These are phyloP conservation scores for Tetrastigma voinierianum DNA, from an alignment of 164 flowering plant species.

Conservation along the genomic window DNA sequence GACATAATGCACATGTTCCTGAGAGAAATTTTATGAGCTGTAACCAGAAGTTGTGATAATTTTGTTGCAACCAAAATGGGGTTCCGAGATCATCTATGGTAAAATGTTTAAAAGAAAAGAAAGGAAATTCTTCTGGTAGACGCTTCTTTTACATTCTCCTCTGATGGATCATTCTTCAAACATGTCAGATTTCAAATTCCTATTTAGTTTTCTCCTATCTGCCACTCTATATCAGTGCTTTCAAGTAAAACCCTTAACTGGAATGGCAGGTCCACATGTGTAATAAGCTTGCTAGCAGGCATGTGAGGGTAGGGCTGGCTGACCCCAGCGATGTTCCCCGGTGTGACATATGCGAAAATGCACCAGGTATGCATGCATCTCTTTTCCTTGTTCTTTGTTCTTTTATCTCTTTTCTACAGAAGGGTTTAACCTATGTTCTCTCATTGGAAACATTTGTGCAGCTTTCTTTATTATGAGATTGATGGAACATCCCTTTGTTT, in stretches of 20 bases:
- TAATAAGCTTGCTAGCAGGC: conserved; percentile 94
- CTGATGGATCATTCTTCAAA: not conserved
- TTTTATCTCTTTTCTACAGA: not conserved
- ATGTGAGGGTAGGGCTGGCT: conserved; percentile 85
- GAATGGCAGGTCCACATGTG: conserved; percentile 88
- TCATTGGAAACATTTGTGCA: conserved; percentile 6
- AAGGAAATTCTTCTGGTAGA: not conserved
- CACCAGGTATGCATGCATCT: conserved; percentile 48
- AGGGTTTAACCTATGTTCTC: not conserved
- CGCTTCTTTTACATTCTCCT: not conserved
- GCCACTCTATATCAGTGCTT: not conserved
- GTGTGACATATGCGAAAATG: conserved; percentile 96
- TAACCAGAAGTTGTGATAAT: not conserved
- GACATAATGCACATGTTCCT: not conserved
- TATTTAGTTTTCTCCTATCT: no score
- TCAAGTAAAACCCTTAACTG: conserved; percentile 5
- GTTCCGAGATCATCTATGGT: not conserved
- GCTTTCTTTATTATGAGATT: conserved; percentile 49
- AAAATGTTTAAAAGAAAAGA: no score
- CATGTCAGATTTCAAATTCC: not conserved
- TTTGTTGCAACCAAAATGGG: not conserved
- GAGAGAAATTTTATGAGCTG: not conserved
- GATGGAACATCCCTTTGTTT: conserved; percentile 49
- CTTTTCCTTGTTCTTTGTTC: not conserved
- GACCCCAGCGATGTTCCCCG: conserved; percentile 78